A percentile compares a stretch with the other conserved stretches of the same genome.
Evolutionary conservation across 78 protist species (phyloP).

Genomic region (Tieghemostelium lacteum): DNA sequence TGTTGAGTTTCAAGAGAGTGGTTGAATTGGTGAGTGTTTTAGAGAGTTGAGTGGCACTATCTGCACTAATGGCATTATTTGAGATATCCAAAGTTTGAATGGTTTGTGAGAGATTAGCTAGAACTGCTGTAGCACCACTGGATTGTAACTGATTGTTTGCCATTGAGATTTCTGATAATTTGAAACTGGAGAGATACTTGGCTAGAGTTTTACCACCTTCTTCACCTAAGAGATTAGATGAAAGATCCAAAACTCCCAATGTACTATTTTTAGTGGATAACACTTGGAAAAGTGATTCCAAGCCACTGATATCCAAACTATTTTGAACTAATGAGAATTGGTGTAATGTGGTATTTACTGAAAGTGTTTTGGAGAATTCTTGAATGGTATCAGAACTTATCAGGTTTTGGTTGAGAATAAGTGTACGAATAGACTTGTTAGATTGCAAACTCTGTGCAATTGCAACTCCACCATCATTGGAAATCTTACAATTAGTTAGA

Average conservation of each 20-base stretch:
- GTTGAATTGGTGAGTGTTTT: not conserved
- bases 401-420: constrained; percentile 12
- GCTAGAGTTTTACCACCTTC: constrained; percentile 42
- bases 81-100: constrained; percentile 41
- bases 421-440: constrained; percentile 31
- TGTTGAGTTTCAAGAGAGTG: constrained; percentile 26
- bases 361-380: not conserved
- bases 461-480: constrained; percentile 56
- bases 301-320: not conserved
- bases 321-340: not conserved
- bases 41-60: not conserved
- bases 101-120: not conserved
- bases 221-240: constrained; percentile 31
- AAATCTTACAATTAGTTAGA: constrained; percentile 49
- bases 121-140: constrained; percentile 3
- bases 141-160: constrained; percentile 34
- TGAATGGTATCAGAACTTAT: not conserved
- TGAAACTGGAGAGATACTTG: not conserved
- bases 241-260: constrained; percentile 6
- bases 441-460: constrained; percentile 14
- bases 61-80: constrained; percentile 18
- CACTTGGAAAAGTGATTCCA: constrained; percentile 7
- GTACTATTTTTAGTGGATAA: not conserved
- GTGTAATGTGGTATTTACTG: not conserved
- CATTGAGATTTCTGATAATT: not conserved